phyloP scores from a whole-genome alignment of 2,329 filamentous ascomycete genomes.

The Talaromyces islandicus region DNA sequence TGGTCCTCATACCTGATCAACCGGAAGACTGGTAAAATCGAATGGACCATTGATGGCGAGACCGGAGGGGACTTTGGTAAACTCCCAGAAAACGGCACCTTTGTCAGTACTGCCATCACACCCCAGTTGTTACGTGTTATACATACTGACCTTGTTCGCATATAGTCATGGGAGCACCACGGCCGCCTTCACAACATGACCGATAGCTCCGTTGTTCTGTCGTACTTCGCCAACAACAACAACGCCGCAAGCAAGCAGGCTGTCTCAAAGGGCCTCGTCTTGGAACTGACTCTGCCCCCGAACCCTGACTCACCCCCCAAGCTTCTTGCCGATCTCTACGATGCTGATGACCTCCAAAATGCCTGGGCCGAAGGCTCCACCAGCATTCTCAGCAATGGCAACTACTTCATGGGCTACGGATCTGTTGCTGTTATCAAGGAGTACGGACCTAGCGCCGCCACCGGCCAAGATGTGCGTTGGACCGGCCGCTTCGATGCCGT shows the following conservation, averaged over 20 bases:
- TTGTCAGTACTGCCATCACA: constrained; percentile 16
- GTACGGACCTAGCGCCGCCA: constrained; percentile 9
- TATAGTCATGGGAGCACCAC: constrained; percentile 27
- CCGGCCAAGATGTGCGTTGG: constrained; percentile 22
- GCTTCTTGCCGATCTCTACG: neutral
- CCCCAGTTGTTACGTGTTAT: no score
- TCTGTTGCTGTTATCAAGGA: constrained; percentile 30
- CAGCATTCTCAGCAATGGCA: constrained; percentile 17
- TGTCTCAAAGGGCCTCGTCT: neutral
- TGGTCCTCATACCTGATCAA: constrained; percentile 28
- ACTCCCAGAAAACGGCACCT: neutral
- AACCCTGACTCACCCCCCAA: neutral
- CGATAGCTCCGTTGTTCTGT: constrained; percentile 12
- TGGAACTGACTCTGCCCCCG: neutral
- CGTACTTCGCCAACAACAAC: neutral
- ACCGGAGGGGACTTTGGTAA: neutral
- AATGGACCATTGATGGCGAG: constrained; percentile 18
- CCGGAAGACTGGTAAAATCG: constrained; percentile 20
- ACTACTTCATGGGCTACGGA: constrained; percentile 30
- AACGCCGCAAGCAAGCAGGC: neutral
- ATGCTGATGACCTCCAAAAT: constrained; percentile 16
- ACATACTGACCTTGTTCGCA: constrained; percentile 9
- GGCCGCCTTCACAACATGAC: constrained; percentile 31
- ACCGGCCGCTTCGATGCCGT: constrained; percentile 27
- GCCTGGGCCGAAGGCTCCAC: constrained; percentile 25